Evolutionary conservation across 495 filamentous ascomycete genomes (phyloP).

Genomic region (Geoglossum glabrum): DNA sequence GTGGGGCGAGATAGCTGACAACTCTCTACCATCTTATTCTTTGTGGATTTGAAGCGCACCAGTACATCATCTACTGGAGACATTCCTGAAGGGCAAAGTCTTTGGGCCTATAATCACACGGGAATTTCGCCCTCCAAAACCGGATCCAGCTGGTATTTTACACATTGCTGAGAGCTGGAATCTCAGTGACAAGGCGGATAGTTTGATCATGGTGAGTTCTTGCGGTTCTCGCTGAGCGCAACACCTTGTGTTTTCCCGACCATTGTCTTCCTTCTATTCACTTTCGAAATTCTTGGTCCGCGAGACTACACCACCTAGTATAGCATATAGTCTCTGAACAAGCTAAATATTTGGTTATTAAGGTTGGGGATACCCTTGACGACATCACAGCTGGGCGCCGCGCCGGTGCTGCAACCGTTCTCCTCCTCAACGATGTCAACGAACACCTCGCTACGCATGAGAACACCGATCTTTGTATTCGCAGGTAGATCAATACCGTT

Average conservation of each 20-base stretch:
- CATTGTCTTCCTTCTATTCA: neutral
- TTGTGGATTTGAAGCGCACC: slow-evolving; percentile 25
- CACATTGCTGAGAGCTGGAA: slow-evolving; percentile 66
- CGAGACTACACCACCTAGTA: slow-evolving; percentile 2
- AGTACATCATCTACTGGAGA: slow-evolving; percentile 49
- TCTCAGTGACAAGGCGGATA: slow-evolving; percentile 28
- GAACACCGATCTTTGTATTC: slow-evolving; percentile 42
- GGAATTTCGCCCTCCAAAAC: slow-evolving; percentile 70
- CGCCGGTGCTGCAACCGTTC: slow-evolving; percentile 75
- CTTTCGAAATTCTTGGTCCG: neutral
- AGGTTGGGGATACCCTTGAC: slow-evolving; percentile 68
- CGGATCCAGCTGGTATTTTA: slow-evolving; percentile 68
- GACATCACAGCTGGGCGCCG: slow-evolving; percentile 76
- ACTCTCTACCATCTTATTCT: neutral
- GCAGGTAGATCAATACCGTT: neutral
- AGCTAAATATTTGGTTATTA: slow-evolving; percentile 14
- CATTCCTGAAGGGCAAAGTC: slow-evolving; percentile 41
- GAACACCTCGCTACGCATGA: slow-evolving; percentile 48
- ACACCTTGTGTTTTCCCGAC: neutral
- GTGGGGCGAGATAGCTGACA: neutral
- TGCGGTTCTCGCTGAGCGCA: neutral
- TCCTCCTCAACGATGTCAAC: slow-evolving; percentile 71
- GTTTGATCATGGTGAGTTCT: slow-evolving; percentile 30
- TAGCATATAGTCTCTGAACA: neutral
- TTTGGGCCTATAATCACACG: slow-evolving; percentile 77